A percentile compares a stretch with the other conserved stretches of the same genome.
phyloP scores from a whole-genome alignment of 1,284 basidiomycete species.

The Irpex sp. region DNA sequence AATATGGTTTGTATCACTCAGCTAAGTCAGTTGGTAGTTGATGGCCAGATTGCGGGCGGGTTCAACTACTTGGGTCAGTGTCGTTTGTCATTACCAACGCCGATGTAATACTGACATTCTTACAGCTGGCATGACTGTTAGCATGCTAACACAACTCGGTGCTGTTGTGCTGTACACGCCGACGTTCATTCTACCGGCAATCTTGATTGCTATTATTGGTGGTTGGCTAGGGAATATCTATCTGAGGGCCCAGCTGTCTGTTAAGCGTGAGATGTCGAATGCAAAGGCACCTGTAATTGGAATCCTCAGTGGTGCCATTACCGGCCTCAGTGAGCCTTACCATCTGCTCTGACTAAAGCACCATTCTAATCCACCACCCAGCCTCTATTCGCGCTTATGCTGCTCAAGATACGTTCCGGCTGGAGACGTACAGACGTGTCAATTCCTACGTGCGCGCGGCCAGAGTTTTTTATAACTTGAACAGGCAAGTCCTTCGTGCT shows the following conservation, averaged over 20 bases:
- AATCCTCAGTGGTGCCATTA: constrained; percentile 63
- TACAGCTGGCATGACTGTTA: constrained; percentile 5
- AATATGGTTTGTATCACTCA: constrained; percentile 6
- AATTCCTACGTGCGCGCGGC: constrained; percentile 45
- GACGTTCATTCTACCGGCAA: constrained; percentile 32
- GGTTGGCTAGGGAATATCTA: constrained; percentile 43
- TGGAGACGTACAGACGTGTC: constrained; percentile 42
- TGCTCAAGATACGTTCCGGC: constrained; percentile 43
- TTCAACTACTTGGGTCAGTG: constrained; percentile 23
- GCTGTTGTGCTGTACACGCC: constrained; percentile 42
- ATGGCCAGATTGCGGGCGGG: constrained; percentile 6
- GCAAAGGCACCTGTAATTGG: constrained; percentile 60
- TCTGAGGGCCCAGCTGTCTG: constrained; percentile 70
- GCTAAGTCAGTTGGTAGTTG: constrained; percentile 31
- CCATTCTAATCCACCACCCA: constrained; percentile 16
- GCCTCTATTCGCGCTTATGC: constrained; percentile 63
- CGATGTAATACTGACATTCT: neutral
- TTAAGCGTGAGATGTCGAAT: constrained; percentile 70
- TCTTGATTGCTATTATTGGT: constrained; percentile 39
- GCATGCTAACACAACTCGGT: constrained; percentile 35
- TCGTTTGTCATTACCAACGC: neutral
- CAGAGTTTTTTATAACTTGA: constrained; percentile 51
- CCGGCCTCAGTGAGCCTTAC: constrained; percentile 50
- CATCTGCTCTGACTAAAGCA: too few relatives aligned
- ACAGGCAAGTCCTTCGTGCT: constrained; percentile 19